These are phyloP conservation scores for Amorphotheca resinae DNA, from an alignment of 495 filamentous ascomycete genomes.

Conservation along the genomic window DNA sequence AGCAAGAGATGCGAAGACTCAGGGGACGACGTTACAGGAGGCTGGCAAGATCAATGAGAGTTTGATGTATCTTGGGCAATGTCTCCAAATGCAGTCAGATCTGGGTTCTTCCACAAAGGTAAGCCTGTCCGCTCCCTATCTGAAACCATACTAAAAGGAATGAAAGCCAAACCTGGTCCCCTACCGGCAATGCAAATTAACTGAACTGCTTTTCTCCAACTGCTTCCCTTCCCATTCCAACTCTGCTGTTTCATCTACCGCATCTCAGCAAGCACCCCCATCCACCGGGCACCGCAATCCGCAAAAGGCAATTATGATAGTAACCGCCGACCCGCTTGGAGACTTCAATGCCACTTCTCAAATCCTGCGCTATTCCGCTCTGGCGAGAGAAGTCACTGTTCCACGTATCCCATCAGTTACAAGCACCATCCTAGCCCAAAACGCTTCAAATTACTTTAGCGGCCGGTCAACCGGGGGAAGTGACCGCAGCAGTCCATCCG, in stretches of 20 bases:
- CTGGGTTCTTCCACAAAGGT: slow-evolving; percentile 63
- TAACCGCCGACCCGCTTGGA: slow-evolving; percentile 85
- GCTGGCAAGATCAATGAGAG: slow-evolving; percentile 97
- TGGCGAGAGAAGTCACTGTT: slow-evolving; percentile 87
- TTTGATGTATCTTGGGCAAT: slow-evolving; percentile 96
- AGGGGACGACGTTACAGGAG: slow-evolving; percentile 81
- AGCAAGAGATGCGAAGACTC: slow-evolving; percentile 84
- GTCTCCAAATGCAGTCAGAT: slow-evolving; percentile 88
- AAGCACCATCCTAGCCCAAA: slow-evolving; percentile 24
- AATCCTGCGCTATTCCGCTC: slow-evolving; percentile 87
- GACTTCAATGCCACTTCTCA: slow-evolving; percentile 96
- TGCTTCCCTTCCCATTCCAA: slow-evolving; percentile 60
- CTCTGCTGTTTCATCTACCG: slow-evolving; percentile 17
- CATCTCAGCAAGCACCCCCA: slow-evolving; percentile 8
- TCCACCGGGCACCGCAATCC: slow-evolving; percentile 46
- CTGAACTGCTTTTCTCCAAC: slow-evolving; percentile 92
- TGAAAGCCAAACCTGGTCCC: slow-evolving; percentile 67
- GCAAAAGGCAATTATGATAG: slow-evolving; percentile 90
- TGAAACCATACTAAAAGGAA: slow-evolving; percentile 2
- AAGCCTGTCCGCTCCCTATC: slow-evolving; percentile 16
- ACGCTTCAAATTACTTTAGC: slow-evolving; percentile 24
- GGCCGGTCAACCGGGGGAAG: slow-evolving; percentile 27
- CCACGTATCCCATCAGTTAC: slow-evolving; percentile 72
- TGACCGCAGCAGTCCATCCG: slow-evolving; percentile 37
- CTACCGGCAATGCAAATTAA: slow-evolving; percentile 93